Conservation (phyloP, 306 rosid species). For the Gastrolobium villosum region DNA sequence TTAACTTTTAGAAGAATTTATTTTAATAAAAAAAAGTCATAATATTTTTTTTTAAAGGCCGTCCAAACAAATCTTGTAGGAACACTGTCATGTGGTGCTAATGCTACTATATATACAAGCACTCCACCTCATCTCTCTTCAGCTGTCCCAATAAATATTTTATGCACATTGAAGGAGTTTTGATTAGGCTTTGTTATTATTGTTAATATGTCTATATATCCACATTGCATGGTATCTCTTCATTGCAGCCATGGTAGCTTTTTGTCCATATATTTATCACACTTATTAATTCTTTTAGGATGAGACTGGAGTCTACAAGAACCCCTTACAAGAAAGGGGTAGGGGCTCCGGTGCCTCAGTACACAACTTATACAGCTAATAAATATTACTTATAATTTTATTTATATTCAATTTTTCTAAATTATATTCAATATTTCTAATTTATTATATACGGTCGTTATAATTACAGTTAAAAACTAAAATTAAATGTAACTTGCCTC, state of each 20-base stretch:
- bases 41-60: too few species aligned
- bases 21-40: too few species aligned
- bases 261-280: constrained; percentile 46
- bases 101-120: too few species aligned
- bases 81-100: too few species aligned
- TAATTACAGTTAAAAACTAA: too few species aligned
- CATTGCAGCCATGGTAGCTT: constrained; percentile 3
- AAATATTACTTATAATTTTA: too few species aligned
- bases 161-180: background rate
- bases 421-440: too few species aligned
- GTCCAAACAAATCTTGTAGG: too few species aligned
- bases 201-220: constrained; percentile 22
- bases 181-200: background rate
- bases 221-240: constrained; percentile 9
- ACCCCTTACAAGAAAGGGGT: constrained; percentile 93
- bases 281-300: constrained; percentile 58
- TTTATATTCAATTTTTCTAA: too few species aligned
- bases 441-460: too few species aligned
- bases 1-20: too few species aligned
- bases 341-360: constrained; percentile 93
- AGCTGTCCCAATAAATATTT: background rate
- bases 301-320: constrained; percentile 96
- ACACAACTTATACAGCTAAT: constrained; percentile 56
- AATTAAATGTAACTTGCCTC: too few species aligned
- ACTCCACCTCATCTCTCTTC: background rate